Evolutionary conservation across 805 yeast genomes (phyloP), one percentile per base, ranked within the genome.

Genomic region (Lachancea fermentati): DNA sequence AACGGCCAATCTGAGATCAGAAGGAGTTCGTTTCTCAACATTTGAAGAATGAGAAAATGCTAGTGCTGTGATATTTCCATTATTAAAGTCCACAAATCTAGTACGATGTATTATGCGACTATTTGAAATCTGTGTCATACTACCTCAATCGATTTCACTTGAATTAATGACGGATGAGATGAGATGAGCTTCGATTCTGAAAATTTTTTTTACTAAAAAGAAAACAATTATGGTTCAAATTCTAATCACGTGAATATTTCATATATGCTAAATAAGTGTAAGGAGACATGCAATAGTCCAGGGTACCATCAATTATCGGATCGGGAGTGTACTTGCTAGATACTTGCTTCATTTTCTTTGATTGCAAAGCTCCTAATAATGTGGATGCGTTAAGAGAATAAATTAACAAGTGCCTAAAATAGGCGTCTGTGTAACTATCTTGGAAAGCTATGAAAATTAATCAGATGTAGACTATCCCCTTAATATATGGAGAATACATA

Each of bases 21-120:
- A 63, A 19, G 77, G 79, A 1, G 78, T 68, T 19, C 67, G 51
- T 34, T 69, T 68, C 15, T 65, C 59, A 15, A 28, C 9, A 3
- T 68, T 44, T 0, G 85, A 74, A 4, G 63, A 58, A 56, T 78
- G 85, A 25, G 91, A 83, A 59, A 88, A 91, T 2, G 85, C 81
- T 37, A 84, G 63, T 1, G 94, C 75, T 0, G 97, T 86, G 41
- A 91, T 81, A 16, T 86, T 77, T 39, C 83, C 88, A 3, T 97
- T 91, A 9, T 81, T 76, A 51, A 78, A 85, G 61, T 91, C 96
- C 63, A 88, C 87, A 65, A 93, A 91, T 40, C 96, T 73, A 60
- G 96, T 85, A 55, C 97, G 77, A 63, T 91, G 97, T 49, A 91
- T 46, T 14, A 46, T 15, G 8, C 28, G 13, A 26, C 18, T 24